Conservation (phyloP, 2,329 filamentous ascomycete genomes). For the Parastagonospora avenae region DNA sequence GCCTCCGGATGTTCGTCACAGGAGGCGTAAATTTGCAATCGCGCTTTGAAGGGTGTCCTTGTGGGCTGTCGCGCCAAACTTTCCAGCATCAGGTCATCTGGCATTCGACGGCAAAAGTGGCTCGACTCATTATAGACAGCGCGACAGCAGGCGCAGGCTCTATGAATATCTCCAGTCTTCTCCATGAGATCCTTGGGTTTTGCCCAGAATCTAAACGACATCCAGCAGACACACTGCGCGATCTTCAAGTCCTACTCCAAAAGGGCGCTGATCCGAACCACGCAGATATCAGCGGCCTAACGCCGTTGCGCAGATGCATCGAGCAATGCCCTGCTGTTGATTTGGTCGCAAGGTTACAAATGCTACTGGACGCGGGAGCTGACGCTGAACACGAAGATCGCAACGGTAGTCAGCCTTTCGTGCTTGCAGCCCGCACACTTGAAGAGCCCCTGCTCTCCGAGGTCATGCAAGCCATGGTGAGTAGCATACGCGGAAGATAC, state of each 20-base stretch:
- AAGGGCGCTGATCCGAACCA: constrained; percentile 36
- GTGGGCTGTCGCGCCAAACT: constrained; percentile 21
- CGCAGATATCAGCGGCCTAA: constrained; percentile 16
- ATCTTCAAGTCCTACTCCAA: constrained; percentile 35
- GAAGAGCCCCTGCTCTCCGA: constrained; percentile 31
- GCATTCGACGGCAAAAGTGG: constrained; percentile 35
- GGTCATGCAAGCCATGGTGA: constrained; percentile 31
- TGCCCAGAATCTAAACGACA: constrained; percentile 40
- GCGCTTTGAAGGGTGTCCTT: constrained; percentile 29
- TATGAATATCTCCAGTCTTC: constrained; percentile 23
- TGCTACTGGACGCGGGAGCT: constrained; percentile 37
- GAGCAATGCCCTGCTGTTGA: constrained; percentile 34
- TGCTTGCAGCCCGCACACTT: constrained; percentile 33
- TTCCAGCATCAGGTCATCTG: constrained; percentile 42
- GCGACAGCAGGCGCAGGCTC: constrained; percentile 7
- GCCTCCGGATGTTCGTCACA: constrained; percentile 31
- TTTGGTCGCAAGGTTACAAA: constrained; percentile 26
- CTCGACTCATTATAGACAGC: constrained; percentile 30
- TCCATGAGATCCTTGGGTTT: constrained; percentile 37
- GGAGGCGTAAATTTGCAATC: constrained; percentile 31
- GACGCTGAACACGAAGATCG: constrained; percentile 31
- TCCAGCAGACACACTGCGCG: constrained; percentile 34
- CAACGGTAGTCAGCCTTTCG: constrained; percentile 27
- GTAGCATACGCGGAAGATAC: constrained; percentile 26
- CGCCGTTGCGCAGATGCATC: constrained; percentile 34